Conservation (phyloP, 2,329 filamentous ascomycete genomes). For the Colletotrichum australisinense region DNA sequence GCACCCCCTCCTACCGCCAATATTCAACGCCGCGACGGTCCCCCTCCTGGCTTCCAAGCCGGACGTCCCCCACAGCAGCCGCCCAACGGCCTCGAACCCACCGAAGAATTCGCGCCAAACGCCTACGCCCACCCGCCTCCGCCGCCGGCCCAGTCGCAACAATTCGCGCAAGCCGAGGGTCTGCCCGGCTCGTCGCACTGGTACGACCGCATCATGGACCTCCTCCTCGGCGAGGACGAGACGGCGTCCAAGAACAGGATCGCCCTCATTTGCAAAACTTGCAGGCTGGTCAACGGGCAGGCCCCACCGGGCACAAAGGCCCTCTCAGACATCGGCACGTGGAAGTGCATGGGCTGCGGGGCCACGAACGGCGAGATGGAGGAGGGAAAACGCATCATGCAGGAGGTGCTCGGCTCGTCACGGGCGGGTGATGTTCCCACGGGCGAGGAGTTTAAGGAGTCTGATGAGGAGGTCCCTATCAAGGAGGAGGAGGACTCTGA, state of each 20-base stretch:
- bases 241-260: constrained; percentile 91
- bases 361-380: constrained; percentile 84
- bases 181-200: constrained; percentile 66
- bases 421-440: constrained; percentile 23
- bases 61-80: constrained; percentile 39
- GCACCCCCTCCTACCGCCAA: constrained; percentile 73
- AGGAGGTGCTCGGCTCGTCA: constrained; percentile 64
- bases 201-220: constrained; percentile 95
- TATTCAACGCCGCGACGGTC: constrained; percentile 57
- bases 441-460: constrained; percentile 36
- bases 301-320: constrained; percentile 87
- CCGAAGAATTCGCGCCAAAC: constrained; percentile 80
- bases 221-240: constrained; percentile 94
- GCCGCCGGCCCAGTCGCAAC: constrained; percentile 36
- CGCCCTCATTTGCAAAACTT: constrained; percentile 84
- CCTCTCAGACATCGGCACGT: constrained; percentile 83
- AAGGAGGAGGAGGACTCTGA: constrained; percentile 20
- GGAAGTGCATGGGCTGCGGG: constrained; percentile 90
- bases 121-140: constrained; percentile 61
- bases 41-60: constrained; percentile 38
- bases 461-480: constrained; percentile 18
- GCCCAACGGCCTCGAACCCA: constrained; percentile 48
- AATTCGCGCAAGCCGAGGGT: constrained; percentile 28
- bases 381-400: constrained; percentile 78
- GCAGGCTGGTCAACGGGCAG: constrained; percentile 93